Percentiles rank a stretch among this genome's conserved stretches.
Evolutionary conservation across 148 eudicot species (phyloP).

Genomic region (Rheum nobile): DNA sequence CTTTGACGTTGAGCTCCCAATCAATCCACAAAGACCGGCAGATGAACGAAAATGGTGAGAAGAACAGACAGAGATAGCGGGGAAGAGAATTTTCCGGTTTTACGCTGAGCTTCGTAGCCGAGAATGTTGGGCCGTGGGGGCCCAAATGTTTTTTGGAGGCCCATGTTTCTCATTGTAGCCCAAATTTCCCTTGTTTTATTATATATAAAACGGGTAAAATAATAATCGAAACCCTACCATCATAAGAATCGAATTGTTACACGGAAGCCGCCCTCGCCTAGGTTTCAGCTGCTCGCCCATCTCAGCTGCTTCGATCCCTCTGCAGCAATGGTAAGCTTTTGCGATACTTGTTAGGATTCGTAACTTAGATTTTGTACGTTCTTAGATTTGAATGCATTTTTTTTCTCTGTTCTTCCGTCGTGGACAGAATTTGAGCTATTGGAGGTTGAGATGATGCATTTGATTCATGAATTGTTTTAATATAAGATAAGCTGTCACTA

Average conservation of each 20-base stretch:
- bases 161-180: not conserved
- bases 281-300: not conserved
- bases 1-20: not conserved
- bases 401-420: not conserved
- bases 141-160: not conserved
- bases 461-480: not conserved
- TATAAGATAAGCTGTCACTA: not conserved
- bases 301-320: slow-evolving; percentile 3
- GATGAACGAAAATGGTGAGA: slow-evolving; percentile 1
- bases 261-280: not conserved
- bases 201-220: not conserved
- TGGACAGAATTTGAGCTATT: not conserved
- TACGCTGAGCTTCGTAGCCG: not conserved
- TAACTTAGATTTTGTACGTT: not conserved
- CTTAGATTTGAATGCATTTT: not conserved
- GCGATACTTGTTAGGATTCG: not conserved
- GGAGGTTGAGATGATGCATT: not conserved
- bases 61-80: not conserved
- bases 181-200: not conserved
- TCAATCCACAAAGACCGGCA: not conserved
- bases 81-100: slow-evolving; percentile 4
- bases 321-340: not conserved
- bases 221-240: slow-evolving; percentile 1
- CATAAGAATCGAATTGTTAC: not conserved
- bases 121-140: not conserved